Evolutionary conservation across 2,329 filamentous ascomycete species (phyloP).

Genomic region (Fusarium tanahbumbuense): DNA sequence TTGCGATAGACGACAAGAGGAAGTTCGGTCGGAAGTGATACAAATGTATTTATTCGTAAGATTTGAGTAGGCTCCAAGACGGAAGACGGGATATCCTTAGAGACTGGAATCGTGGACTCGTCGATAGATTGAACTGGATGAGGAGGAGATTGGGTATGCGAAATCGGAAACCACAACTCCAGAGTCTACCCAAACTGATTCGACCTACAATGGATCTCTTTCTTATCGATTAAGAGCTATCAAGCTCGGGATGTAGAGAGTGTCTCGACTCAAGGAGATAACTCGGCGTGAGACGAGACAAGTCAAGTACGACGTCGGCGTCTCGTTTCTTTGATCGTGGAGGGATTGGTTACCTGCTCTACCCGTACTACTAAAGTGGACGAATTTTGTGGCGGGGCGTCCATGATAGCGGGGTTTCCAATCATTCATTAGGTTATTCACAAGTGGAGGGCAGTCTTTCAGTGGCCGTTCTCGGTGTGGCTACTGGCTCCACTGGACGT

Average conservation of each 20-base stretch:
- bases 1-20: conserved; percentile 48
- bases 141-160: conserved; percentile 2
- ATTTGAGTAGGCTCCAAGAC: background rate
- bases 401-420: conserved; percentile 41
- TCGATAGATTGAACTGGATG: background rate
- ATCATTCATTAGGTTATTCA: conserved; percentile 8
- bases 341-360: conserved; percentile 17
- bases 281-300: conserved; percentile 26
- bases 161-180: conserved; percentile 9
- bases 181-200: background rate
- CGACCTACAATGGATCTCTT: background rate
- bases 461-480: conserved; percentile 37
- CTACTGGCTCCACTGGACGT: background rate
- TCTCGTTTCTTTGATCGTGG: conserved; percentile 26
- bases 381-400: conserved; percentile 48
- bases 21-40: background rate
- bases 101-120: conserved; percentile 5
- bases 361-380: conserved; percentile 3
- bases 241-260: background rate
- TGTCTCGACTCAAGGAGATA: conserved; percentile 34
- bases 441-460: background rate
- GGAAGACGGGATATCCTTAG: conserved; percentile 32
- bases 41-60: background rate
- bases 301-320: conserved; percentile 15
- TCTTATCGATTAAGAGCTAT: conserved; percentile 22